Evolutionary conservation across 2,329 filamentous ascomycete genomes (phyloP).

Genomic region (Didymella keratinophila): DNA sequence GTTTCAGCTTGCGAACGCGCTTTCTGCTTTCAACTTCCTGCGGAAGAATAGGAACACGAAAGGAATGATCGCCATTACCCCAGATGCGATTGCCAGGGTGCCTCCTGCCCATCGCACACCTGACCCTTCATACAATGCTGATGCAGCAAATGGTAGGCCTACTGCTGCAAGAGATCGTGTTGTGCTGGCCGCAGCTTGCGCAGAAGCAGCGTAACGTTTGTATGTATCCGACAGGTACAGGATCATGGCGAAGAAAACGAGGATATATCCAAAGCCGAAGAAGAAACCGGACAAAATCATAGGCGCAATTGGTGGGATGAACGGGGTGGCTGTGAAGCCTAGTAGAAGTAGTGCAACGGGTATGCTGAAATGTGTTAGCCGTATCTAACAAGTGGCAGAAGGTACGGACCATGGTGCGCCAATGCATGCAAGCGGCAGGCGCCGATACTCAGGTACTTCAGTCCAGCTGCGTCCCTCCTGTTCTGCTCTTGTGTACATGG

Average conservation of each 20-base stretch:
- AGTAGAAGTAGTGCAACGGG: slow-evolving; percentile 8
- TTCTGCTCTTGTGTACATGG: not conserved
- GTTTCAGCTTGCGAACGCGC: slow-evolving; percentile 4
- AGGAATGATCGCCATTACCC: slow-evolving; percentile 8
- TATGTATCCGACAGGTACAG: slow-evolving; percentile 50
- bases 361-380: slow-evolving; percentile 2
- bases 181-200: slow-evolving; percentile 36
- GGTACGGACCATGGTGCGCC: slow-evolving; percentile 64
- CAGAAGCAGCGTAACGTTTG: slow-evolving; percentile 75
- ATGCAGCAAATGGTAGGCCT: slow-evolving; percentile 7
- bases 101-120: slow-evolving; percentile 9
- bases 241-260: slow-evolving; percentile 63
- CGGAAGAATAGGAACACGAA: slow-evolving; percentile 11
- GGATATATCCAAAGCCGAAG: slow-evolving; percentile 63
- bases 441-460: slow-evolving; percentile 66
- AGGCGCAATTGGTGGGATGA: slow-evolving; percentile 38
- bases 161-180: slow-evolving; percentile 9
- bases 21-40: slow-evolving; percentile 7
- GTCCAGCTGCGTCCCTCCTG: not conserved
- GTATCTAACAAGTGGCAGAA: no score
- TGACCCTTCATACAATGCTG: slow-evolving; percentile 2
- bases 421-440: slow-evolving; percentile 72
- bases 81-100: slow-evolving; percentile 5
- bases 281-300: slow-evolving; percentile 52
- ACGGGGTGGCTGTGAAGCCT: slow-evolving; percentile 21